Conservation (phyloP, 805 yeast genomes). For the Saccharomycopsis selenospora region DNA sequence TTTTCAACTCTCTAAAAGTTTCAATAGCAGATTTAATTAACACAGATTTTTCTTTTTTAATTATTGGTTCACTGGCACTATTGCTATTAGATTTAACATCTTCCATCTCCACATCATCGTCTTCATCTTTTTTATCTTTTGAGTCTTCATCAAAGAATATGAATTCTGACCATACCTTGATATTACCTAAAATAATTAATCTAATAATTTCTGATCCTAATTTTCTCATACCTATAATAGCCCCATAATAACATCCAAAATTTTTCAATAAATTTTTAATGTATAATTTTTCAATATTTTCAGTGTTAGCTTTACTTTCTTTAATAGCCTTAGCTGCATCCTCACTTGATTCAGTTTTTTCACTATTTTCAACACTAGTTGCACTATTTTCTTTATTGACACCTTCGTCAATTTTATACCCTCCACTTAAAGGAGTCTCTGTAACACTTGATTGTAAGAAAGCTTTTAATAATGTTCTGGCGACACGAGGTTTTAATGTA, state of each 20-base stretch:
- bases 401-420: slow-evolving; percentile 1
- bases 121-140: slow-evolving; percentile 19
- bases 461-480: slow-evolving; percentile 87
- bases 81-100: slow-evolving; percentile 2
- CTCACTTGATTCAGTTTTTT: background rate
- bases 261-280: slow-evolving; percentile 13
- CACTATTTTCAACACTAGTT: background rate
- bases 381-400: background rate
- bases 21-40: slow-evolving; percentile 47
- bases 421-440: background rate
- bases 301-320: slow-evolving; percentile 8
- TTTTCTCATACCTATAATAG: slow-evolving; percentile 74
- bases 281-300: slow-evolving; percentile 9
- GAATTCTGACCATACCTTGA: slow-evolving; percentile 68
- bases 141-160: slow-evolving; percentile 37
- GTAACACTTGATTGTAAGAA: slow-evolving; percentile 74
- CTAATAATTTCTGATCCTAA: slow-evolving; percentile 85
- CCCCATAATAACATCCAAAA: slow-evolving; percentile 85
- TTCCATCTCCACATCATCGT: slow-evolving; percentile 22
- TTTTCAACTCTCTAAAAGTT: slow-evolving; percentile 35
- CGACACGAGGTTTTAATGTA: slow-evolving; percentile 85
- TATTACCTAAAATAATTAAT: slow-evolving; percentile 74
- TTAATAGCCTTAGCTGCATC: background rate
- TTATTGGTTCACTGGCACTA: slow-evolving; percentile 18
- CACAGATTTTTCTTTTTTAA: slow-evolving; percentile 40